Percentiles rank a stretch among this genome's conserved stretches.
These are phyloP conservation scores for Micractinium conductrix DNA, from an alignment of 139 green algal species.

Conservation along the genomic window DNA sequence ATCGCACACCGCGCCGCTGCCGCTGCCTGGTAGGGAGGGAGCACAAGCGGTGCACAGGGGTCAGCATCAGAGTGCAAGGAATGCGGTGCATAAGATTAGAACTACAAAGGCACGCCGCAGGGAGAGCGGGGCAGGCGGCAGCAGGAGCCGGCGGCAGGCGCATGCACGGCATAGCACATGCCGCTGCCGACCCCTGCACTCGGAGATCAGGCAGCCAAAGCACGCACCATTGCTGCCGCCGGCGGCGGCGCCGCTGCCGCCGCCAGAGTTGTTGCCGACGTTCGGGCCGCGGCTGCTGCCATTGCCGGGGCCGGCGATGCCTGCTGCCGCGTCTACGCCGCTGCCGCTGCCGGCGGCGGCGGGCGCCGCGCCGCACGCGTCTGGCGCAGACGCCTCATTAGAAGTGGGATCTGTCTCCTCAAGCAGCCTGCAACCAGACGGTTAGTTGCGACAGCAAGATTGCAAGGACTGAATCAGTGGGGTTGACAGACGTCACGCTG, in stretches of 20 bases:
- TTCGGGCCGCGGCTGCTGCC: constrained; percentile 22
- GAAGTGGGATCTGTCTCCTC: constrained; percentile 64
- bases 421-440: constrained; percentile 19
- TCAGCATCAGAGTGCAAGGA: too few species aligned
- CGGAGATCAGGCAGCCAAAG: neutral
- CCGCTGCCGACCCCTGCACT: too few species aligned
- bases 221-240: constrained; percentile 22
- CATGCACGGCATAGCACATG: too few species aligned
- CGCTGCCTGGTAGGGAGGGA: too few species aligned
- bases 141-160: too few species aligned
- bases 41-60: too few species aligned
- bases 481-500: too few species aligned
- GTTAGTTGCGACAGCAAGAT: too few species aligned
- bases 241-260: neutral
- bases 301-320: constrained; percentile 40
- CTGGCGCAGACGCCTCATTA: constrained; percentile 70
- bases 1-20: neutral
- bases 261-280: constrained; percentile 5
- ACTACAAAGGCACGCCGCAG: too few species aligned
- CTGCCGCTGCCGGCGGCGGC: constrained; percentile 33
- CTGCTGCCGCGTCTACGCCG: constrained; percentile 27
- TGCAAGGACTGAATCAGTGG: too few species aligned
- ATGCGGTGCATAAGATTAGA: too few species aligned
- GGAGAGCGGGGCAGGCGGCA: too few species aligned
- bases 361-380: constrained; percentile 24